These are phyloP conservation scores for Penicillium coffeae DNA, from an alignment of 495 filamentous ascomycete genomes.

Conservation along the genomic window DNA sequence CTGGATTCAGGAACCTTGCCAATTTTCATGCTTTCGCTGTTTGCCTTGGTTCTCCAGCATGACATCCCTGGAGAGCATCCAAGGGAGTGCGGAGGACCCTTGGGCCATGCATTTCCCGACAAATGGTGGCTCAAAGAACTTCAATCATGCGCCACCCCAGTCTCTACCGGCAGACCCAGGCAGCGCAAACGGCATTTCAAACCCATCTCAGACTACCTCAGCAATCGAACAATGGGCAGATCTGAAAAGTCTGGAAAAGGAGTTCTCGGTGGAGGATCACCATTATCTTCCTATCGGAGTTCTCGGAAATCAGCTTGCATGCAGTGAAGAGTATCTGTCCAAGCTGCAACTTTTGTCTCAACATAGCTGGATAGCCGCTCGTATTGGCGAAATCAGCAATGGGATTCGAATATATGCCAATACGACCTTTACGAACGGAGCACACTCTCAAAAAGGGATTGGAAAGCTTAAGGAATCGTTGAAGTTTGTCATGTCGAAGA, in stretches of 20 bases:
- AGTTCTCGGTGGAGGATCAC: neutral
- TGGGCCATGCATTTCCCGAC: too few species aligned
- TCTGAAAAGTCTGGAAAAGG: neutral
- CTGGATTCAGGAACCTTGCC: neutral
- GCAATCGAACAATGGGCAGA: neutral
- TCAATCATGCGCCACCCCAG: neutral
- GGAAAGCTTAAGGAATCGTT: conserved; percentile 41
- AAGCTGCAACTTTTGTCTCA: conserved; percentile 27
- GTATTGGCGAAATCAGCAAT: conserved; percentile 7
- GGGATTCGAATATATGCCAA: conserved; percentile 60
- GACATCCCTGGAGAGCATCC: too few species aligned
- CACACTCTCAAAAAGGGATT: conserved; percentile 41
- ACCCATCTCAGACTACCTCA: neutral
- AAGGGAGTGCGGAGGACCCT: too few species aligned
- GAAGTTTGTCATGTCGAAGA: conserved; percentile 44
- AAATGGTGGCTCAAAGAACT: too few species aligned
- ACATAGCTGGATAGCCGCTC: conserved; percentile 32
- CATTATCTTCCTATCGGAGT: conserved; percentile 15
- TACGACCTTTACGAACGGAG: conserved; percentile 60
- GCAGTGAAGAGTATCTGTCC: conserved; percentile 6
- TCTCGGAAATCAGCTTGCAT: neutral
- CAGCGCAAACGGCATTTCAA: neutral
- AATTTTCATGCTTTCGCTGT: neutral
- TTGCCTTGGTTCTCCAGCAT: neutral
- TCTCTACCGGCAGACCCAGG: neutral